Evolutionary conservation across 108 stramenopile genomes (phyloP).

Genomic region (Hondaea fermentalgiana): DNA sequence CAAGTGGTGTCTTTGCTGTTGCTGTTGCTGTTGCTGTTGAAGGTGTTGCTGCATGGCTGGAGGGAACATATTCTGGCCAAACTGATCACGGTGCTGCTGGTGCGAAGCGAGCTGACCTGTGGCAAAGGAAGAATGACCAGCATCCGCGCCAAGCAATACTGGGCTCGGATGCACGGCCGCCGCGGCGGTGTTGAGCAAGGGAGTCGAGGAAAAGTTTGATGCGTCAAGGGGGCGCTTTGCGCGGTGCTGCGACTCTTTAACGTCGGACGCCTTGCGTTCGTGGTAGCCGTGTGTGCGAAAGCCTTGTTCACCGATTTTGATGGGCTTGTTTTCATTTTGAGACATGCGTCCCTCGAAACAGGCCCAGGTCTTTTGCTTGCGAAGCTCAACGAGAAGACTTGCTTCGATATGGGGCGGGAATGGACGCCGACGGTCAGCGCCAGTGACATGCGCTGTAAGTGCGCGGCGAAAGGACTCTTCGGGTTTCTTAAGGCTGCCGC

Average conservation of each 20-base stretch:
- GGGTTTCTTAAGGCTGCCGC: neutral
- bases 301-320: neutral
- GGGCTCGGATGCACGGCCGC: neutral
- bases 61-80: neutral
- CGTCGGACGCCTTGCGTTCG: neutral
- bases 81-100: neutral
- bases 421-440: neutral
- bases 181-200: neutral
- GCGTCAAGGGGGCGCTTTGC: neutral
- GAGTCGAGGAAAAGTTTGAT: neutral
- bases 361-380: neutral
- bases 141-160: neutral
- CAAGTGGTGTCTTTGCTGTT: neutral
- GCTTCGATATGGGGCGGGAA: neutral
- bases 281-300: neutral
- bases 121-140: neutral
- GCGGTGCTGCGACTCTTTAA: neutral
- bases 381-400: neutral
- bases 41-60: neutral
- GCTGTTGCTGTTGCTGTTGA: neutral
- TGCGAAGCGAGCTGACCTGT: neutral
- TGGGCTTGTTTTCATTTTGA: neutral
- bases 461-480: conserved; percentile 10
- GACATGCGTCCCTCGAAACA: neutral
- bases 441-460: neutral